Percentiles rank a stretch among this genome's conserved stretches.
Evolutionary conservation across 139 green algal genomes (phyloP).

Genomic region (Diplosphaera chodatii): DNA sequence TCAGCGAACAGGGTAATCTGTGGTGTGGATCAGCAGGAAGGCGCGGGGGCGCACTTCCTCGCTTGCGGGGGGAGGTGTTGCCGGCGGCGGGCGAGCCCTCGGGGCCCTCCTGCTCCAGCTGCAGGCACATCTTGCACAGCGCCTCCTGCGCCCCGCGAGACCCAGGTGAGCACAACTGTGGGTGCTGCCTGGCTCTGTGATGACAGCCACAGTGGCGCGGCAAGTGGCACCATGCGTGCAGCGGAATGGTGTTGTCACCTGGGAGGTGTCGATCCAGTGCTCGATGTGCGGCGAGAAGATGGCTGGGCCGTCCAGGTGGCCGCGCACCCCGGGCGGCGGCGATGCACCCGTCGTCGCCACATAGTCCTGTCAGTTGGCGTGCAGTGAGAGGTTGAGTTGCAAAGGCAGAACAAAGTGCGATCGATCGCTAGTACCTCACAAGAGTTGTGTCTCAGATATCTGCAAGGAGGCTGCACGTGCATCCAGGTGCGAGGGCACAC

Average conservation of each 20-base stretch:
- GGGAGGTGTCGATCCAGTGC: conserved; percentile 31
- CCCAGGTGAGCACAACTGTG: too few species aligned
- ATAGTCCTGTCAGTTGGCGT: conserved; percentile 12
- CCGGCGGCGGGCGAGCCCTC: neutral
- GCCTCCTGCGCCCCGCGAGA: neutral
- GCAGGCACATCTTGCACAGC: conserved; percentile 21
- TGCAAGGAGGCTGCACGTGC: too few species aligned
- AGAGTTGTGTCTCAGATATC: too few species aligned
- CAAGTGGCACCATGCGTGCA: too few species aligned
- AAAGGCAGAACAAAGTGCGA: too few species aligned
- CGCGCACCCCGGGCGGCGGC: conserved; percentile 10
- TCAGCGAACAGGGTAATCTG: too few species aligned
- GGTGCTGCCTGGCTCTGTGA: too few species aligned
- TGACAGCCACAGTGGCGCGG: too few species aligned
- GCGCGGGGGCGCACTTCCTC: neutral
- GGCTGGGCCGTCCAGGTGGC: conserved; percentile 30
- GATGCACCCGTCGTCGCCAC: conserved; percentile 1
- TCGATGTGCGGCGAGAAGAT: conserved; percentile 42
- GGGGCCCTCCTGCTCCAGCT: neutral
- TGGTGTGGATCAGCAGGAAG: too few species aligned
- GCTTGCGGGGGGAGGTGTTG: neutral
- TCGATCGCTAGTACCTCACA: too few species aligned
- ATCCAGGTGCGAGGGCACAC: conserved; percentile 1
- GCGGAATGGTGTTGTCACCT: too few species aligned
- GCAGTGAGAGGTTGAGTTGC: too few species aligned